Evolutionary conservation across 2,329 filamentous ascomycete genomes (phyloP).

Genomic region (Fusarium armeniacum): DNA sequence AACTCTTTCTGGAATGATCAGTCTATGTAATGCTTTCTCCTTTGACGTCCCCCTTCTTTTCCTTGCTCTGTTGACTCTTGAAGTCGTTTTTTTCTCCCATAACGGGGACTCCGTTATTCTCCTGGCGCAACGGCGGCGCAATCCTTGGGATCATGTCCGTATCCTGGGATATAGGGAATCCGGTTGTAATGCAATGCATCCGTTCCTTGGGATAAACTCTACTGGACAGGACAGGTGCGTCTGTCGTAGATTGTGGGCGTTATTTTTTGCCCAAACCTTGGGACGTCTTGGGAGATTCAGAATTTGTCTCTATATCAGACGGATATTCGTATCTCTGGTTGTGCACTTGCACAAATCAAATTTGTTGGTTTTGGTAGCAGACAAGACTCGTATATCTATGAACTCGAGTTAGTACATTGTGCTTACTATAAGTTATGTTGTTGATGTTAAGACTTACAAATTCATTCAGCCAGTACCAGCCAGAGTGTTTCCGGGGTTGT

Average conservation of each 20-base stretch:
- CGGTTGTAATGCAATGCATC: conserved; percentile 37
- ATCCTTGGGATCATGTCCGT: conserved; percentile 38
- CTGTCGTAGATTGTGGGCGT: conserved; percentile 42
- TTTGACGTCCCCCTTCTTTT: conserved; percentile 27
- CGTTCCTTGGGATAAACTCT: conserved; percentile 34
- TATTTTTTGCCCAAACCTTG: conserved; percentile 28
- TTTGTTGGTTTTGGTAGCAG: conserved; percentile 45
- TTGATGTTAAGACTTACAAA: conserved; percentile 36
- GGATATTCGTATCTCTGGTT: conserved; percentile 34
- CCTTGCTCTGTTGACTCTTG: conserved; percentile 29
- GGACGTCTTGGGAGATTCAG: conserved; percentile 43
- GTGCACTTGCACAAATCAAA: conserved; percentile 48
- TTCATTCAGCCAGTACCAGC: conserved; percentile 52
- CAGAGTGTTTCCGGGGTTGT: conserved; percentile 48
- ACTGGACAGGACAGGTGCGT: conserved; percentile 38
- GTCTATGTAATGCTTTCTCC: conserved; percentile 24
- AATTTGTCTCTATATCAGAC: conserved; percentile 46
- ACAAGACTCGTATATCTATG: conserved; percentile 40
- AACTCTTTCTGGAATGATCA: conserved; percentile 36
- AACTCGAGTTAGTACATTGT: conserved; percentile 21
- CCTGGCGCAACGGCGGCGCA: conserved; percentile 31
- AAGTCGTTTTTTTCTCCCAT: conserved; percentile 34
- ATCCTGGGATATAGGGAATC: conserved; percentile 38
- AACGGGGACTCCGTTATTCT: conserved; percentile 34
- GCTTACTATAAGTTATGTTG: too few relatives aligned